Evolutionary conservation across 371 early-diverging fungal genomes (phyloP), one percentile per base, ranked within the genome.

Genomic region (Syncephalastrum contaminatum): DNA sequence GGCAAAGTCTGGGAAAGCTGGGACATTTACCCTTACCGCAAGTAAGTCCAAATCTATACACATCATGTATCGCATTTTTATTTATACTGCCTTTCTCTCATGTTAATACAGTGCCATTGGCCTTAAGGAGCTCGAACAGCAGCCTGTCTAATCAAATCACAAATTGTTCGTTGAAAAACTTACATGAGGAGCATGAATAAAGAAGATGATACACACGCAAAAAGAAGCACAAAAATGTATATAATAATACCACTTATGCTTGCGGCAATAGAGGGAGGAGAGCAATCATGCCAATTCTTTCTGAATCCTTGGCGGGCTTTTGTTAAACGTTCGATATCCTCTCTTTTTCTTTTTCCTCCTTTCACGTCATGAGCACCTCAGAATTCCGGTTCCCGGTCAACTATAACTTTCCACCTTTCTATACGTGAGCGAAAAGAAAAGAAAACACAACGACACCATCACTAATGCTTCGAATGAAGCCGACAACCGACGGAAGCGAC

Each of bases 391-490:
- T 30, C 36, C 36, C 36, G 36, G 36, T 30, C 36, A 30, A 30
- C 10, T 30, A 92, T 78, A 80, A 79, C 72, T 95, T 95, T 59
- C 92, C 94, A 6, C 95, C 95, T 3, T 91, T 95, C 69, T 95
- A 84, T 79, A 93, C 93, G 93, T 90, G 86, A 69, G 87, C 52
- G 30, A 43, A 22, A 48, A 55, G 12, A 25, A 48, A 8, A 47
- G 43, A 51, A 19, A 52, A 14, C 21, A 24, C 20, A 7, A 18
- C 7, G 15, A 19, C 18, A 45, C 21, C 12, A 24, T 48, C 13
- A 41, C 18, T 39, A 20, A 15, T 46, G 19, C 15, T n/a, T 1
- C 4, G 7, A 10, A 15, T 56, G 55, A 72, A 92, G 93, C 18
- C 81, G 83, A 36, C 96, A 95, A 57, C 89, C 93, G 1, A 92